Evolutionary conservation across 768 basidiomycete species (phyloP), one percentile per base, ranked within the genome.

Genomic region (Rhizopogon vinicolor): DNA sequence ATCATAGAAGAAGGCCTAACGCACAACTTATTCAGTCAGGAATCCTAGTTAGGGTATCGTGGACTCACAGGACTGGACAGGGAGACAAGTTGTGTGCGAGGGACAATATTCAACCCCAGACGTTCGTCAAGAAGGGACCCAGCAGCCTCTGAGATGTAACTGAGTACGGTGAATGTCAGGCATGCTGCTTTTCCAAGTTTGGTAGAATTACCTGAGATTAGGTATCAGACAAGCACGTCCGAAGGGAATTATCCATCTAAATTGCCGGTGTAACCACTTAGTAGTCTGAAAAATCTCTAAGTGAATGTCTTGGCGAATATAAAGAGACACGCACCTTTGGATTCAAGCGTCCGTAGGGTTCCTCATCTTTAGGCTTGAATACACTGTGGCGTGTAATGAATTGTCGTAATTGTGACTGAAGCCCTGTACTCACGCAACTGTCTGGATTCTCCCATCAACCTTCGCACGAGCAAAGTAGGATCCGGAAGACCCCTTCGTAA

Each of bases 331-430:
- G 45, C 49, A 84, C 87, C 78, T 95, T 95, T 1, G 92, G 92
- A 67, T 94, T 94, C 18, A 93, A 76, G 41, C 84, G 77, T 25
- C 92, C 92, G 65, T 94, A 95, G 1, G 92, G 92, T 62, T 93
- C 91, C 65, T 91, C 89, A 56, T 91, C 89, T 67, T 93, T 93
- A 1, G 93, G 93, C 67, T 95, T 95, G 71, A 96, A 95, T 3
- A 95, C 89, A 5, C 88, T 93, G 39, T 28, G 39, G 14, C 14
- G 19, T 48, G 13, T 48, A 8, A 2, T 7, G 33, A 42, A 5
- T 41, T 22, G 18, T 48, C 2, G 45, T 18, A 7, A 46, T 19
- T 35, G 29, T 2, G 16, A n/a, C 28, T 46, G 35, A 7, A 46
- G 9, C 22, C 52, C 16, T 5, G 13, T 19, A 74, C 89, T 69